phyloP scores from a whole-genome alignment of 345 rosid species.

The Eucalyptus grandis region DNA sequence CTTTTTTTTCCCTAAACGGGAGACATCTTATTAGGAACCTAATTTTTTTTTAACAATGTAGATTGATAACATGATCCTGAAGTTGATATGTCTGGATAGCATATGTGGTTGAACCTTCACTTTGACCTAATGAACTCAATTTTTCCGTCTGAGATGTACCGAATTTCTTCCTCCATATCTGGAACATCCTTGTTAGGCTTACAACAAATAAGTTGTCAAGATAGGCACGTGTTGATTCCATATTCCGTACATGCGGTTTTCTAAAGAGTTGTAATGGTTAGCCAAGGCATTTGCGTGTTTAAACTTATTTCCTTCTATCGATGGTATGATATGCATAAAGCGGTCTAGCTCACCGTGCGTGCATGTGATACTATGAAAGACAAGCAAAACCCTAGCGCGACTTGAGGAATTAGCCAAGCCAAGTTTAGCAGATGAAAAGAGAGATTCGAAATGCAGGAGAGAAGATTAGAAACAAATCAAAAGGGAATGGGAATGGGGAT shows the following conservation, averaged over 20 bases:
- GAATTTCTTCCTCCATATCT: background rate
- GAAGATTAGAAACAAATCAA: background rate
- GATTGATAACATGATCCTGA: background rate
- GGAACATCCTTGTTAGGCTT: background rate
- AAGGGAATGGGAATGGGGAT: background rate
- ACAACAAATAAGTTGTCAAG: background rate
- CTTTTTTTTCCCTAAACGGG: background rate
- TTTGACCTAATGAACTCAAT: background rate
- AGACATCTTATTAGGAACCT: background rate
- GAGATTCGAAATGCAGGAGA: background rate
- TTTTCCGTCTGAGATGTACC: background rate
- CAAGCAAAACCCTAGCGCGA: background rate
- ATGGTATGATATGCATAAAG: background rate
- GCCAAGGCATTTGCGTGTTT: background rate
- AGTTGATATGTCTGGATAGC: background rate
- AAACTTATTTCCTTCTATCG: background rate
- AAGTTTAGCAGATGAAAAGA: background rate
- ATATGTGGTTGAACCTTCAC: background rate
- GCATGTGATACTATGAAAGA: background rate
- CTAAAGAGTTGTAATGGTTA: background rate
- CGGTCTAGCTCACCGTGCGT: background rate
- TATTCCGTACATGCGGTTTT: background rate
- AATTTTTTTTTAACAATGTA: background rate
- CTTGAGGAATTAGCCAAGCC: background rate
- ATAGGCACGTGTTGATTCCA: background rate